Evolutionary conservation across 164 flowering plant genomes (phyloP).

Genomic region (Echeveria elegans): DNA sequence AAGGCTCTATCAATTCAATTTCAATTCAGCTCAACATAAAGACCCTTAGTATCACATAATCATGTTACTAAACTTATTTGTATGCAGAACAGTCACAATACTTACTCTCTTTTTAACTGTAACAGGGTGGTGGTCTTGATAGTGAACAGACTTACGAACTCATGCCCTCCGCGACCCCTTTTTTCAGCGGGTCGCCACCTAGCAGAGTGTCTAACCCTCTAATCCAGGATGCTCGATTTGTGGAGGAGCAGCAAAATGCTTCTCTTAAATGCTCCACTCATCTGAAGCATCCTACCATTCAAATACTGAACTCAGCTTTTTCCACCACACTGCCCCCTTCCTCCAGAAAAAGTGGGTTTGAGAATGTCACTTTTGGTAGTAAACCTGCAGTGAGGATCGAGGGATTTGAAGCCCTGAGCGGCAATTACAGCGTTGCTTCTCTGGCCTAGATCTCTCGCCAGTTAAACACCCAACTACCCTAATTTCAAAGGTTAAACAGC

Average conservation of each 20-base stretch:
- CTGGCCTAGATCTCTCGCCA: slow-evolving; percentile 25
- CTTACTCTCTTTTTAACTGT: not conserved
- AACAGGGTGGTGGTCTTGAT: slow-evolving; percentile 29
- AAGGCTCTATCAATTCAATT: too few relatives aligned
- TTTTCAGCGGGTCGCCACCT: slow-evolving; percentile 73
- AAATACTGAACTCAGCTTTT: slow-evolving; percentile 17
- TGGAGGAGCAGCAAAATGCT: slow-evolving; percentile 26
- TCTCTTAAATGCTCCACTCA: slow-evolving; percentile 13
- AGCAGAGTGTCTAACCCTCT: slow-evolving; percentile 71
- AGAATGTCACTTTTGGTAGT: slow-evolving; percentile 43
- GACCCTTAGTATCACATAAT: too few relatives aligned
- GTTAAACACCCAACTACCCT: slow-evolving; percentile 9
- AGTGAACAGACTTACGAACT: slow-evolving; percentile 27
- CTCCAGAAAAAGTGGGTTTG: slow-evolving; percentile 39
- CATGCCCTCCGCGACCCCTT: slow-evolving; percentile 57
- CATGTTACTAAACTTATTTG: not conserved
- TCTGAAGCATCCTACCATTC: slow-evolving; percentile 12
- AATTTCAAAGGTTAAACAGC: not conserved
- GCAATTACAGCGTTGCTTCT: slow-evolving; percentile 55
- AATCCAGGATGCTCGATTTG: slow-evolving; percentile 54
- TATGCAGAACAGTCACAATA: not conserved
- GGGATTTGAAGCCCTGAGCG: slow-evolving; percentile 63
- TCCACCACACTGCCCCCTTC: too few relatives aligned
- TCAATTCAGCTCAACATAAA: too few relatives aligned
- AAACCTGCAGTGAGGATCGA: slow-evolving; percentile 61